phyloP scores from a whole-genome alignment of 2,329 filamentous ascomycete species.

The Sporothrix mexicana region DNA sequence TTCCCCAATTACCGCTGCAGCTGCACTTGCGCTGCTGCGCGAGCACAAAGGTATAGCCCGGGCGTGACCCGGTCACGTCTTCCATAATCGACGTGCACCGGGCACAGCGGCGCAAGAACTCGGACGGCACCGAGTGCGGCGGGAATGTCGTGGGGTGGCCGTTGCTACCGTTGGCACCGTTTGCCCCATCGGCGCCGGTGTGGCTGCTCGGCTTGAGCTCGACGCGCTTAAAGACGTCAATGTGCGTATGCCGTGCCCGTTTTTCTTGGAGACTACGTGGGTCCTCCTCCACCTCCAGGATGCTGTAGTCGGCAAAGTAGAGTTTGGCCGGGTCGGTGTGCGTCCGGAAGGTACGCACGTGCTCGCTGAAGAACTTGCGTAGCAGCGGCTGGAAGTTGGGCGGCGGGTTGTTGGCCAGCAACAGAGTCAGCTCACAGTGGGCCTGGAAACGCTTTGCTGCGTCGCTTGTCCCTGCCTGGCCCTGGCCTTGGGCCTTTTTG shows the following conservation, averaged over 20 bases:
- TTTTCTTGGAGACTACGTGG: slow-evolving; percentile 52
- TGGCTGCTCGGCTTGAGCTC: slow-evolving; percentile 49
- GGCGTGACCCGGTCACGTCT: slow-evolving; percentile 56
- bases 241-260: slow-evolving; percentile 48
- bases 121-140: not conserved
- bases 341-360: slow-evolving; percentile 63
- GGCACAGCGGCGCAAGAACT: slow-evolving; percentile 57
- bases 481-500: slow-evolving; percentile 44
- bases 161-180: slow-evolving; percentile 19
- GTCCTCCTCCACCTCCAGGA: slow-evolving; percentile 70
- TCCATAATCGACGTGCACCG: slow-evolving; percentile 71
- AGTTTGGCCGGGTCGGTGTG: slow-evolving; percentile 69
- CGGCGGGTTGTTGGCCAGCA: slow-evolving; percentile 56
- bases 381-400: slow-evolving; percentile 61
- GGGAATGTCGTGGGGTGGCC: not conserved
- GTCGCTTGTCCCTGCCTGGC: slow-evolving; percentile 46
- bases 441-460: slow-evolving; percentile 54
- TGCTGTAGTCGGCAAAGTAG: slow-evolving; percentile 73
- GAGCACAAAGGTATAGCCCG: slow-evolving; percentile 60
- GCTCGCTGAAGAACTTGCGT: slow-evolving; percentile 67
- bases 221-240: slow-evolving; percentile 65
- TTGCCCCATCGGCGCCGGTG: slow-evolving; percentile 7
- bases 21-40: slow-evolving; percentile 61
- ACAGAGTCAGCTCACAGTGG: slow-evolving; percentile 58
- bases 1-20: slow-evolving; percentile 60